phyloP scores from a whole-genome alignment of 2,329 filamentous ascomycete genomes.

The Monosporascus sp. region DNA sequence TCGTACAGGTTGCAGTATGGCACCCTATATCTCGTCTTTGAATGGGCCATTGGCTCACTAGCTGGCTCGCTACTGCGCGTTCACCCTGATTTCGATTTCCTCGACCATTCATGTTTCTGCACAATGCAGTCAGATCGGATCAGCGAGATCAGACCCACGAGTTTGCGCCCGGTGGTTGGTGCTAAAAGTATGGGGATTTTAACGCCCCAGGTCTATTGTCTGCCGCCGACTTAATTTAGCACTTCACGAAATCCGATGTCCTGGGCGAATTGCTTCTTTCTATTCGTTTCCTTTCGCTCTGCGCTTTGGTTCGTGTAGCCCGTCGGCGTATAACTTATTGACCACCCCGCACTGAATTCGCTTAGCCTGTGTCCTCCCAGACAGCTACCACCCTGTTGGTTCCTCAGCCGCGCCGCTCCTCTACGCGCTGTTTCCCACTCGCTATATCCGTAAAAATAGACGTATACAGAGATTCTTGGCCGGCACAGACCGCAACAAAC shows the following conservation, averaged over 20 bases:
- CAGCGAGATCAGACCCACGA: neutral
- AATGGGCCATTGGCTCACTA: neutral
- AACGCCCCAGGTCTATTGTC: no score
- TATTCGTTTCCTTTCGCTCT: no score
- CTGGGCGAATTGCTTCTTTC: no score
- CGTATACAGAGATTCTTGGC: neutral
- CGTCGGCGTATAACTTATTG: no score
- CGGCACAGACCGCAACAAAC: neutral
- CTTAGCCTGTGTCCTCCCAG: neutral
- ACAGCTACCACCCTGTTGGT: neutral
- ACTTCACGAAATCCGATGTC: neutral
- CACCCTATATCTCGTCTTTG: constrained; percentile 1
- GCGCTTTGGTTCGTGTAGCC: no score
- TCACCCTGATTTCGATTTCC: constrained; percentile 9
- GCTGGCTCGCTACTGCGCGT: constrained; percentile 13
- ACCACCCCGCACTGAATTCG: no score
- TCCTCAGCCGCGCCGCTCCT: neutral
- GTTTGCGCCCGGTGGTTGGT: neutral
- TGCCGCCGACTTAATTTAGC: neutral
- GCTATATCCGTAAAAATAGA: neutral
- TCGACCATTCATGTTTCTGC: constrained; percentile 5
- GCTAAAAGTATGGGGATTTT: neutral
- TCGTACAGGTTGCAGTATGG: constrained; percentile 5
- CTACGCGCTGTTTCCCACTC: neutral
- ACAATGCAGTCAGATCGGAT: neutral